Conservation (phyloP, 768 basidiomycete genomes). For the Lentinula raphanica region DNA sequence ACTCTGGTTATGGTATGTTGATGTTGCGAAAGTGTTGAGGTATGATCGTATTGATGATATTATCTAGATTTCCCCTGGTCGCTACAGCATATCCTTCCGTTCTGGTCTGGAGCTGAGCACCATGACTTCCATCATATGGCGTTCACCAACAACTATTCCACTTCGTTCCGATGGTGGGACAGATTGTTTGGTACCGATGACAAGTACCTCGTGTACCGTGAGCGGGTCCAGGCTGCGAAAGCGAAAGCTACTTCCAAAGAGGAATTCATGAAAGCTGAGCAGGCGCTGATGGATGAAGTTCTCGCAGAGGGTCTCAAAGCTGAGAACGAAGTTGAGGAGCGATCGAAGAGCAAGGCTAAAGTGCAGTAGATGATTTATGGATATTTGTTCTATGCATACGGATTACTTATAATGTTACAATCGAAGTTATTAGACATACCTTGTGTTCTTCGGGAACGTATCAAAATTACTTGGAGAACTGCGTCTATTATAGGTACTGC, state of each 20-base stretch:
- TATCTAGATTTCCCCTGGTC: constrained; percentile 93
- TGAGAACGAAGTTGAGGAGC: constrained; percentile 4
- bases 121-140: constrained; percentile 99
- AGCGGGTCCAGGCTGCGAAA: constrained; percentile 59
- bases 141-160: constrained; percentile 90
- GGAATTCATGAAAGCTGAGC: constrained; percentile 5
- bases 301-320: constrained; percentile 7
- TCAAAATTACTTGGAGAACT: no score
- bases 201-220: constrained; percentile 82
- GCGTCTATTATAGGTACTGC: no score
- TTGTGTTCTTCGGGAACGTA: not conserved
- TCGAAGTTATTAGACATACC: not conserved
- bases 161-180: constrained; percentile 94
- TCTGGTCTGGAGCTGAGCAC: constrained; percentile 97
- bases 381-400: not conserved
- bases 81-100: constrained; percentile 82
- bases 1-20: constrained; percentile 85
- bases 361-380: not conserved
- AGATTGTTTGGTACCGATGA: constrained; percentile 83
- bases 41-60: not conserved
- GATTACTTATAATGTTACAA: not conserved
- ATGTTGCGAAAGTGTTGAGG: not conserved
- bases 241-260: constrained; percentile 14
- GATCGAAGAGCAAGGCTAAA: not conserved
- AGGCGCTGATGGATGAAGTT: constrained; percentile 6